Percentiles rank a stretch among this genome's conserved stretches.
Evolutionary conservation across 1,284 basidiomycete genomes (phyloP).

Genomic region (Naganishia cerealis): DNA sequence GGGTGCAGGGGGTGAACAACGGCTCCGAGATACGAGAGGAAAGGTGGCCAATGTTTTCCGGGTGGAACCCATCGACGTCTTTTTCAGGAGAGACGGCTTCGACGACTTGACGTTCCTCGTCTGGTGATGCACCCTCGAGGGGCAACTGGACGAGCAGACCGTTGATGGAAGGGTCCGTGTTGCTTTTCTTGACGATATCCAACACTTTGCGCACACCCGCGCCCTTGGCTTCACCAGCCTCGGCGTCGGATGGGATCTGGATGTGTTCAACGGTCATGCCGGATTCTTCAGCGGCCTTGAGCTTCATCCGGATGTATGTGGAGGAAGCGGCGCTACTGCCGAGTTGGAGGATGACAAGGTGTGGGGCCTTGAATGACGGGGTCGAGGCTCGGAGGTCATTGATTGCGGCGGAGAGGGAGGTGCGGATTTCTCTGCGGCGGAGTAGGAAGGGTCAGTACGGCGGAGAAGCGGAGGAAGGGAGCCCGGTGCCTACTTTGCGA

Average conservation of each 20-base stretch:
- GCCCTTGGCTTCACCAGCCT: conserved; percentile 47
- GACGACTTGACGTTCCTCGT: conserved; percentile 85
- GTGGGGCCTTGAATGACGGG: conserved; percentile 78
- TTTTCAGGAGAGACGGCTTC: conserved; percentile 93
- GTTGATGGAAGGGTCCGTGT: conserved; percentile 76
- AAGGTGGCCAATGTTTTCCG: conserved; percentile 96
- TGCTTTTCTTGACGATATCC: conserved; percentile 74
- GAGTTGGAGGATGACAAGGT: conserved; percentile 90
- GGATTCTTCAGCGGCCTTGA: conserved; percentile 90
- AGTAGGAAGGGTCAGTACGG: background rate
- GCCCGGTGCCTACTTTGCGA: conserved; percentile 73
- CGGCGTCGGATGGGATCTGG: conserved; percentile 67
- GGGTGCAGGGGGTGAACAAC: conserved; percentile 92
- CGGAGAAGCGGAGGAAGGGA: background rate
- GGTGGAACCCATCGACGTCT: conserved; percentile 99
- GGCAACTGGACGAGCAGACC: conserved; percentile 98
- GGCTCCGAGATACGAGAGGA: conserved; percentile 87
- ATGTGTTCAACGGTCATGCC: conserved; percentile 88
- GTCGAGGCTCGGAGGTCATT: conserved; percentile 60
- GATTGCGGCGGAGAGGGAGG: conserved; percentile 69
- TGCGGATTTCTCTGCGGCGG: conserved; percentile 69
- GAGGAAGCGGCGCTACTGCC: conserved; percentile 85
- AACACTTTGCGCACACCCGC: conserved; percentile 70
- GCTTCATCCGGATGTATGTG: conserved; percentile 97
- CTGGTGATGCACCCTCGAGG: conserved; percentile 76